Conservation (phyloP, 805 yeast species). For the Nakazawaea ambrosiae region DNA sequence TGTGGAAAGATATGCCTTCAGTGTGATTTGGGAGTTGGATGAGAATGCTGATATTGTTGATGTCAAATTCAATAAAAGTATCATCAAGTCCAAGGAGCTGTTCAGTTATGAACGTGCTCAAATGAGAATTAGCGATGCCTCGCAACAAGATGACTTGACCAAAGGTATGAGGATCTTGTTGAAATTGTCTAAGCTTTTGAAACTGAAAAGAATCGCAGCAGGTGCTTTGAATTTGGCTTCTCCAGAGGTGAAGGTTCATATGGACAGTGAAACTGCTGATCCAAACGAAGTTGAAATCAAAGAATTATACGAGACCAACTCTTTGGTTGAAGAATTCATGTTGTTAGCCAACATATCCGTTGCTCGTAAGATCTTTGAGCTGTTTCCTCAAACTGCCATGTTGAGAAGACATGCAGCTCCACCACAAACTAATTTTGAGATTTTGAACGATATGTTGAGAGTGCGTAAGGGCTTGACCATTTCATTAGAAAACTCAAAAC, state of each 20-base stretch:
- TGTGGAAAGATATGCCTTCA: slow-evolving; percentile 93
- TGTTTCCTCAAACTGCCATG: slow-evolving; percentile 98
- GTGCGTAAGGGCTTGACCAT: slow-evolving; percentile 71
- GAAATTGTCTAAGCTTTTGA: slow-evolving; percentile 72
- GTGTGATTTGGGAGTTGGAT: slow-evolving; percentile 93
- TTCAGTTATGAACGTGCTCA: slow-evolving; percentile 95
- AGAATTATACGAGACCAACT: slow-evolving; percentile 81
- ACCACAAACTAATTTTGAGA: slow-evolving; percentile 88
- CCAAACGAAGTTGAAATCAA: slow-evolving; percentile 95
- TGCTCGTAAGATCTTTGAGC: slow-evolving; percentile 84
- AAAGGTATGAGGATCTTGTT: slow-evolving; percentile 81
- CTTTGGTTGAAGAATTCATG: slow-evolving; percentile 98
- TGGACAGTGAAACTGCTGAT: slow-evolving; percentile 96
- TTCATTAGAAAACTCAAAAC: slow-evolving; percentile 78
- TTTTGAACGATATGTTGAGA: slow-evolving; percentile 80
- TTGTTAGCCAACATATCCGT: slow-evolving; percentile 94
- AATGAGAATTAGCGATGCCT: slow-evolving; percentile 72
- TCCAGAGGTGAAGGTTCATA: slow-evolving; percentile 95
- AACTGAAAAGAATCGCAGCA: slow-evolving; percentile 79
- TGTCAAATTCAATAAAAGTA: slow-evolving; percentile 76
- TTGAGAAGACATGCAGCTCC: slow-evolving; percentile 97
- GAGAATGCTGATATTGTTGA: slow-evolving; percentile 76
- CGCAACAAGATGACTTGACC: slow-evolving; percentile 78
- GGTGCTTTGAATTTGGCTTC: slow-evolving; percentile 97
- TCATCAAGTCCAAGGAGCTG: slow-evolving; percentile 87